phyloP scores from a whole-genome alignment of 495 filamentous ascomycete species.

The Tuber brumale region DNA sequence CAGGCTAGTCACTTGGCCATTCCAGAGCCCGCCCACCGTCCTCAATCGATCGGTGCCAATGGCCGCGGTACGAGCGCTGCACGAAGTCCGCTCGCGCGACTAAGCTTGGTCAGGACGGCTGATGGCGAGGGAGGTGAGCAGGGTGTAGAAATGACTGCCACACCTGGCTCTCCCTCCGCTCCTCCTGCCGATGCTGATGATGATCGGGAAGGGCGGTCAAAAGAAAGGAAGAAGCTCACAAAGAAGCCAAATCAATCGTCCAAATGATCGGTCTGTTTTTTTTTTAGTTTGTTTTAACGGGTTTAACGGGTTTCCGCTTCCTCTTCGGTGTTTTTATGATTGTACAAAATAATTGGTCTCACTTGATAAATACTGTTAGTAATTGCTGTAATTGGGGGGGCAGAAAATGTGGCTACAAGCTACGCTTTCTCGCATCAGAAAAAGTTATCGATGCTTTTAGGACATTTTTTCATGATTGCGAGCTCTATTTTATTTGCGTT shows the following conservation, averaged over 20 bases:
- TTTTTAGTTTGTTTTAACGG: not conserved
- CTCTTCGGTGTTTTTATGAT: not conserved
- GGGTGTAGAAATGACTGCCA: slow-evolving; percentile 31
- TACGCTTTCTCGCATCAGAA: not conserved
- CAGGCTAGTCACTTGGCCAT: slow-evolving; percentile 29
- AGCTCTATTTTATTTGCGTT: slow-evolving; percentile 19
- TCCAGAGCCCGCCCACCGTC: slow-evolving; percentile 34
- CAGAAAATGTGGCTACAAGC: not conserved
- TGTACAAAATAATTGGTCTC: slow-evolving; percentile 3
- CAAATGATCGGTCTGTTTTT: slow-evolving; percentile 12
- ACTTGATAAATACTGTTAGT: not conserved
- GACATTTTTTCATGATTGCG: slow-evolving; percentile 9
- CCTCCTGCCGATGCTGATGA: slow-evolving; percentile 22
- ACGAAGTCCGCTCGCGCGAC: slow-evolving; percentile 38
- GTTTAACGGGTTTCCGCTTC: not conserved
- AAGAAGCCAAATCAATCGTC: slow-evolving; percentile 32
- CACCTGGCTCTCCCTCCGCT: slow-evolving; percentile 8
- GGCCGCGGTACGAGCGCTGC: slow-evolving; percentile 29
- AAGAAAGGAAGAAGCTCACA: slow-evolving; percentile 38
- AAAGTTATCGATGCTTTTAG: slow-evolving; percentile 1
- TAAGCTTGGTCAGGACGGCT: slow-evolving; percentile 40
- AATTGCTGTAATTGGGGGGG: not conserved
- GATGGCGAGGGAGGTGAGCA: slow-evolving; percentile 35
- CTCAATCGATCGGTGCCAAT: slow-evolving; percentile 9
- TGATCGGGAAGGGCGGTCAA: slow-evolving; percentile 37